Evolutionary conservation across 768 basidiomycete species (phyloP).

Genomic region (Russula earlei): DNA sequence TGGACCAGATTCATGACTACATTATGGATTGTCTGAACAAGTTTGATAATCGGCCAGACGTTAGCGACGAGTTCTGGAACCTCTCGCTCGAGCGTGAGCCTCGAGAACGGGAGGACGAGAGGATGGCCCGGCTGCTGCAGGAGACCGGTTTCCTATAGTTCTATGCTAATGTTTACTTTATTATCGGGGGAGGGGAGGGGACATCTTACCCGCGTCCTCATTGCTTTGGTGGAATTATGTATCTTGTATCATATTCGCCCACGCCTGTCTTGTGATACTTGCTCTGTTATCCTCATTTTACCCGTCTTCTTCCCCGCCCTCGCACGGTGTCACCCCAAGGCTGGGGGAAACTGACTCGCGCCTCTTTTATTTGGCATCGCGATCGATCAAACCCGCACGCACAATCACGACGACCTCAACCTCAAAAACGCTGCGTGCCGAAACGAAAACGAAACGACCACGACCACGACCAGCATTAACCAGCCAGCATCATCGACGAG

Average conservation of each 20-base stretch:
- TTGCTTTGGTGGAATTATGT: slow-evolving; percentile 14
- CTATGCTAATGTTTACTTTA: neutral
- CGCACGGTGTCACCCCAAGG: no score
- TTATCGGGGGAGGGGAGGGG: neutral
- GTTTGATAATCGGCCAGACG: slow-evolving; percentile 56
- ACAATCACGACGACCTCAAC: no score
- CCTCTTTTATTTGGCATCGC: no score
- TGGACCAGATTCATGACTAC: slow-evolving; percentile 59
- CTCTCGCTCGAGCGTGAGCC: slow-evolving; percentile 84
- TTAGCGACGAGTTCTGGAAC: slow-evolving; percentile 75
- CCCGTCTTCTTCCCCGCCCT: neutral
- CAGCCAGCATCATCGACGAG: no score
- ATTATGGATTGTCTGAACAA: slow-evolving; percentile 71
- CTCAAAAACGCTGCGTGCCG: no score
- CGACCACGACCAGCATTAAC: neutral
- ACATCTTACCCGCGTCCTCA: neutral
- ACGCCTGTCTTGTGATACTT: neutral
- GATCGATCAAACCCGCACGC: no score
- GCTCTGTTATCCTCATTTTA: neutral
- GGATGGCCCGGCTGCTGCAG: slow-evolving; percentile 84
- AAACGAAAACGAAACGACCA: no score
- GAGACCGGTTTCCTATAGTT: slow-evolving; percentile 75
- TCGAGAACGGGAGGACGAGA: slow-evolving; percentile 91
- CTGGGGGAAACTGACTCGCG: no score
- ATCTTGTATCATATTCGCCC: slow-evolving; percentile 14